Evolutionary conservation across 371 early-diverging fungal genomes (phyloP), one percentile per base, ranked within the genome.

Genomic region (Nematocida ironsii): DNA sequence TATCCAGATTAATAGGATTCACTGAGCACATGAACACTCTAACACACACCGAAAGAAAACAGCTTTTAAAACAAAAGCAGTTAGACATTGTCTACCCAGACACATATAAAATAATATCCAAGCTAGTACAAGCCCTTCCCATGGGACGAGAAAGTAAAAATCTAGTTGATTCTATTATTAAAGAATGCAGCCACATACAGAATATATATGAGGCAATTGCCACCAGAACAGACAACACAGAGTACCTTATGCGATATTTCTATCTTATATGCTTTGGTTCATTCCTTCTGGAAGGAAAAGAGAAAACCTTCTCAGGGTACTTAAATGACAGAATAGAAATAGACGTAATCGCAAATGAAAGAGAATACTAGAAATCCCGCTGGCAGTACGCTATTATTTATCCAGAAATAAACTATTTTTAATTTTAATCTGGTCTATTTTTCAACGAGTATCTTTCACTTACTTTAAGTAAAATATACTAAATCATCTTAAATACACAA

Each of bases 161-260:
- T 39, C 68, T 91, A 20, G 89, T 91, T n/a, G 92, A 92, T 71
- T 83, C 84, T 45, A 90, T 90, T 16, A 90, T 92, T 83, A 90
- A 91, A 83, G 84, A 88, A 60, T 91, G 90, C 76, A 89, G 90
- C 54, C 91, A 91, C 85, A 90, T 92, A 88, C 91, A 92, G 83
- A 92, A 92, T 73, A 73, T 92, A 69, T 85, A 91, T 44, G 42
- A 74, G 3, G 74, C 68, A 7, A 74, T 82, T 25, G 60, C 50
- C 23, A 57, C 55, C 33, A 33, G 45, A 11, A 62, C 60, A 27
- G 62, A 47, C 9, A 57, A 48, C 25, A 56, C 50, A 20, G 73
- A 42, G 40, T 83, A 73, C 47, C 52, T 83, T 9, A 57, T 80
- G 25, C 39, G 83, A n/a, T 83, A 83, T 57, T 76, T 83, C 66